These are phyloP conservation scores for Gossypium schwendimanii DNA, from an alignment of 441 rosid genomes.

Conservation along the genomic window DNA sequence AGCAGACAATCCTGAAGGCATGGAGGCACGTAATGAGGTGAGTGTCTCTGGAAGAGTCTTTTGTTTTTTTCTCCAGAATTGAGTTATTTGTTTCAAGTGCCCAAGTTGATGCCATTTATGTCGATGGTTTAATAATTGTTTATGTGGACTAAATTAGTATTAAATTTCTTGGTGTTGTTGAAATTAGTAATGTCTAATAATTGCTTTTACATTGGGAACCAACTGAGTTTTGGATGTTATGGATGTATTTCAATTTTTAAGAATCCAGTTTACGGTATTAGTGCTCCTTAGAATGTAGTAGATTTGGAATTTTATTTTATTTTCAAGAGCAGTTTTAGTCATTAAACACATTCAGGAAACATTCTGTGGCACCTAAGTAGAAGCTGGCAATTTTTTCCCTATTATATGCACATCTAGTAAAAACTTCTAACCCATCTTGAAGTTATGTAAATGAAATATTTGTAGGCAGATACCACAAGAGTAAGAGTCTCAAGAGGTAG, in stretches of 20 bases:
- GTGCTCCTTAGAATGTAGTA: background rate
- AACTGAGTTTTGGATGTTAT: background rate
- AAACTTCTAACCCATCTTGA: background rate
- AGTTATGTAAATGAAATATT: background rate
- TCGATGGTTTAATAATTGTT: background rate
- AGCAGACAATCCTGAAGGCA: slow-evolving; percentile 94
- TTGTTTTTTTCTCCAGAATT: background rate
- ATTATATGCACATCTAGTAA: background rate
- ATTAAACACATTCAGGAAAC: background rate
- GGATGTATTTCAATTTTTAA: background rate
- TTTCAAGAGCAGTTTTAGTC: background rate
- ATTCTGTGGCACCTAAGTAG: background rate
- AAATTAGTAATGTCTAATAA: background rate
- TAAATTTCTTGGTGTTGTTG: background rate
- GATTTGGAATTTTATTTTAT: background rate
- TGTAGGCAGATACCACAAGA: background rate
- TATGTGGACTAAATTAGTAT: background rate
- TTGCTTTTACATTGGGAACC: background rate
- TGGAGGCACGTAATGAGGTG: slow-evolving; percentile 99
- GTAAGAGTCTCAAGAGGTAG: background rate
- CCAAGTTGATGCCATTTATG: background rate
- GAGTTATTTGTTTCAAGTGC: background rate
- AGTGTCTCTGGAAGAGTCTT: slow-evolving; percentile 13
- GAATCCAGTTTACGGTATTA: background rate
- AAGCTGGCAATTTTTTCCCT: background rate